A percentile compares a stretch with the other conserved stretches of the same genome.
These are phyloP conservation scores for Hypoxylon rickii DNA, from an alignment of 495 filamentous ascomycete species.

Conservation along the genomic window DNA sequence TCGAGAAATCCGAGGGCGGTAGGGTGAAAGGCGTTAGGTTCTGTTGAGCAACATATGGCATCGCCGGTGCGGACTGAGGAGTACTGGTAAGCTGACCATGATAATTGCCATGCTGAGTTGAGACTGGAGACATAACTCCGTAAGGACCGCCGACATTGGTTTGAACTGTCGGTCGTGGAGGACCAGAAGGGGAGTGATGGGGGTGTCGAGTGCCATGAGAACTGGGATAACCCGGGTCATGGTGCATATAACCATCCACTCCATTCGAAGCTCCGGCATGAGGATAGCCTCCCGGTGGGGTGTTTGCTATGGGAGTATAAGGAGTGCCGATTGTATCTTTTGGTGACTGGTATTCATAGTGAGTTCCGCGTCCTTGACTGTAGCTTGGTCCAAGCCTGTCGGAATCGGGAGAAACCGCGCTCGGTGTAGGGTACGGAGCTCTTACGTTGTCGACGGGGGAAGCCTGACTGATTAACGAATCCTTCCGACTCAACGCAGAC, in stretches of 20 bases:
- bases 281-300: slow-evolving; percentile 50
- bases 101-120: slow-evolving; percentile 51
- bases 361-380: slow-evolving; percentile 48
- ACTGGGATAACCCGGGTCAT: slow-evolving; percentile 45
- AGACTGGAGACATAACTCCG: slow-evolving; percentile 54
- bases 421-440: slow-evolving; percentile 46
- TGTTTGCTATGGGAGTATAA: slow-evolving; percentile 54
- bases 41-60: slow-evolving; percentile 54
- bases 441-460: slow-evolving; percentile 54
- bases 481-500: slow-evolving; percentile 91
- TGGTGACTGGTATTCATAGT: slow-evolving; percentile 58
- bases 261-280: slow-evolving; percentile 44
- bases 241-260: slow-evolving; percentile 49
- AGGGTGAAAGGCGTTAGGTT: slow-evolving; percentile 61
- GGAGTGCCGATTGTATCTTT: slow-evolving; percentile 53
- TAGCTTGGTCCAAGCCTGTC: slow-evolving; percentile 51
- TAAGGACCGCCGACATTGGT: slow-evolving; percentile 49
- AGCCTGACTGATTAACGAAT: slow-evolving; percentile 67
- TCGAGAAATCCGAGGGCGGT: slow-evolving; percentile 57
- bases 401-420: slow-evolving; percentile 56
- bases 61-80: slow-evolving; percentile 45
- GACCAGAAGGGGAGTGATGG: slow-evolving; percentile 48
- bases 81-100: slow-evolving; percentile 50
- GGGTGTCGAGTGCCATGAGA: slow-evolving; percentile 42
- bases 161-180: slow-evolving; percentile 51